A percentile compares a stretch with the other conserved stretches of the same genome.
phyloP scores from a whole-genome alignment of 2,329 filamentous ascomycete genomes.

The Pyrenophora seminiperda region DNA sequence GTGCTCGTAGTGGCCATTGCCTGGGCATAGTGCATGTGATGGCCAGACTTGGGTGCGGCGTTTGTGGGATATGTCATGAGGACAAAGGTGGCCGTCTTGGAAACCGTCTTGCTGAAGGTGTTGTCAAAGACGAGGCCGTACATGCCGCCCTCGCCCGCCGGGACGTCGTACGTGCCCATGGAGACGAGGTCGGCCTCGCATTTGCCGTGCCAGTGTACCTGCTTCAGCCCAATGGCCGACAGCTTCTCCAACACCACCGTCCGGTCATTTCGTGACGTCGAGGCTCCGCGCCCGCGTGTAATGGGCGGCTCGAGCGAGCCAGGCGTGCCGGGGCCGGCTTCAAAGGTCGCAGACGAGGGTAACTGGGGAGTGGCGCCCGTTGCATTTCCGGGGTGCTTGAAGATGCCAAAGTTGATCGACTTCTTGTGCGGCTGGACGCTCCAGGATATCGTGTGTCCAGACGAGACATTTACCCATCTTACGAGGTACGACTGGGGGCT shows the following conservation, averaged over 20 bases:
- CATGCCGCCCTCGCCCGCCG: slow-evolving; percentile 78
- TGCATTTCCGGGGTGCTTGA: slow-evolving; percentile 88
- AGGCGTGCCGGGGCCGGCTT: slow-evolving; percentile 43
- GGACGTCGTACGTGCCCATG: slow-evolving; percentile 85
- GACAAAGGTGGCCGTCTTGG: slow-evolving; percentile 93
- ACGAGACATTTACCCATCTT: slow-evolving; percentile 91
- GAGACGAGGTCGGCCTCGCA: slow-evolving; percentile 96
- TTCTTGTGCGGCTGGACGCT: slow-evolving; percentile 98
- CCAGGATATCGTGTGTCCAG: slow-evolving; percentile 94
- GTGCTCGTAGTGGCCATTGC: slow-evolving; percentile 57
- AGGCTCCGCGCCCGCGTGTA: slow-evolving; percentile 55
- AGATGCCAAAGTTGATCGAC: slow-evolving; percentile 96
- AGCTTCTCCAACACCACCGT: slow-evolving; percentile 72
- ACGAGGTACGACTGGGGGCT: slow-evolving; percentile 85
- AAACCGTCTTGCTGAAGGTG: slow-evolving; percentile 89
- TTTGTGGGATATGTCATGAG: slow-evolving; percentile 91
- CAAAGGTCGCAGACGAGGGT: slow-evolving; percentile 40
- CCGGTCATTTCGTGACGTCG: slow-evolving; percentile 69
- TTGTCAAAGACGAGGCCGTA: slow-evolving; percentile 98
- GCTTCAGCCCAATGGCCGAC: slow-evolving; percentile 65
- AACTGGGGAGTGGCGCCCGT: slow-evolving; percentile 53
- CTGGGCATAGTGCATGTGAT: slow-evolving; percentile 67
- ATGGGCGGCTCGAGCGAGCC: slow-evolving; percentile 58
- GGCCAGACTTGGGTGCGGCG: slow-evolving; percentile 73
- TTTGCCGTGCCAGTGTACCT: slow-evolving; percentile 82